A percentile compares a stretch with the other conserved stretches of the same genome.
phyloP scores from a whole-genome alignment of 192 early-diverging fungal species.

The Linderina pennispora region DNA sequence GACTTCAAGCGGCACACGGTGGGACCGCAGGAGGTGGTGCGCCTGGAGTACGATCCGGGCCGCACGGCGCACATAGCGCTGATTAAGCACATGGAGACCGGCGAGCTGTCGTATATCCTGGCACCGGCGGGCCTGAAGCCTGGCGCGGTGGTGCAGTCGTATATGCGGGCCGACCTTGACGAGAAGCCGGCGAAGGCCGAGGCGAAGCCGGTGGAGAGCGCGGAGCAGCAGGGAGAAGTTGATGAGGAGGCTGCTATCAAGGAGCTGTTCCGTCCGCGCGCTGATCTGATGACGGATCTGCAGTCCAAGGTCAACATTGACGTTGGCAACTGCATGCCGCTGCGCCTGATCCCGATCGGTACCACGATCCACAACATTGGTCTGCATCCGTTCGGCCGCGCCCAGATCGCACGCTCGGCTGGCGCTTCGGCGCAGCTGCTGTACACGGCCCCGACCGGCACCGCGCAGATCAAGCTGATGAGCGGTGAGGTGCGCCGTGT shows the following conservation, averaged over 20 bases:
- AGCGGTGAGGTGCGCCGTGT: slow-evolving; percentile 86
- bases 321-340: slow-evolving; percentile 82
- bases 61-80: slow-evolving; percentile 81
- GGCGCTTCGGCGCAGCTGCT: slow-evolving; percentile 83
- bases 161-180: slow-evolving; percentile 15
- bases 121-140: slow-evolving; percentile 69
- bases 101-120: slow-evolving; percentile 80
- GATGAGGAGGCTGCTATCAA: not conserved
- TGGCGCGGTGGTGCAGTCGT: slow-evolving; percentile 66
- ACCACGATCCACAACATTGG: slow-evolving; percentile 84
- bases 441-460: slow-evolving; percentile 65
- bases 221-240: slow-evolving; percentile 3
- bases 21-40: slow-evolving; percentile 73
- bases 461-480: slow-evolving; percentile 78
- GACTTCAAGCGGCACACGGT: slow-evolving; percentile 77
- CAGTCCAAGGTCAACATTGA: slow-evolving; percentile 48
- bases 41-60: slow-evolving; percentile 95
- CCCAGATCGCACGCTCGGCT: slow-evolving; percentile 74
- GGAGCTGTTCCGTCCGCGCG: not conserved
- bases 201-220: slow-evolving; percentile 2
- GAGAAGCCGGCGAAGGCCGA: not conserved
- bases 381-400: slow-evolving; percentile 69
- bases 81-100: slow-evolving; percentile 70
- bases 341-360: slow-evolving; percentile 90
- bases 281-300: slow-evolving; percentile 6